Evolutionary conservation across 805 yeast genomes (phyloP), one percentile per base, ranked within the genome.

Genomic region (Lipomyces orientalis): DNA sequence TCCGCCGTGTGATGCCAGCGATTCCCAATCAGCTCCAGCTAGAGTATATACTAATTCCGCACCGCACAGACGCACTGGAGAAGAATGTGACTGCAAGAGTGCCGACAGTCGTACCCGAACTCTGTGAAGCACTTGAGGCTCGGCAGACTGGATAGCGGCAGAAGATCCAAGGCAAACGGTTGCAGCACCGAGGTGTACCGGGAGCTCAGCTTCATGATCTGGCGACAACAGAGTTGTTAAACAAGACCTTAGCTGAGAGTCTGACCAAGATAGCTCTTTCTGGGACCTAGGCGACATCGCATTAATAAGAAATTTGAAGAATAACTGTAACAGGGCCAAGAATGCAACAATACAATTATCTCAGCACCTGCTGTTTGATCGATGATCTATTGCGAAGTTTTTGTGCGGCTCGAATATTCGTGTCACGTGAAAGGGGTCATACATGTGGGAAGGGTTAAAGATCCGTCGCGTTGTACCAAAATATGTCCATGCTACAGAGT

Each of bases 81-180:
- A 7, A n/a, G 39, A 35, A 14, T 46, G 16, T 7, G 72, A 63
- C 61, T 69, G 72, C 35, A 68, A 33, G 8, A 69, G 35, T 8
- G 67, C 65, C 14, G 72, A 69, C 39, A 69, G 58, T 12, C 72
- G 62, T 10, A 67, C 67, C n/a, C 72, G 62, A 33, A 69, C 58
- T 46, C 60, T 58, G 58, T 69, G 72, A 10, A 67, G 52, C 1
- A 56, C 61, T 61, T 64, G 65, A 7, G 65, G 54, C 51, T 66
- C 70, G 1, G 68, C 29, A 6, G 35, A 22, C 12, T 39, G 52
- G 2, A 69, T 31, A 16, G 61, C 59, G 3, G 46, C 43, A 4
- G 54, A 46, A 6, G 72, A 69, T 31, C 67, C 61, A 7, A 69
- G 39, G 43, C 58, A 55, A 4, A 58, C 39, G 9, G 37, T 52